These are phyloP conservation scores for Coemansia sp. DNA, from an alignment of 192 early-diverging fungal genomes.

Conservation along the genomic window DNA sequence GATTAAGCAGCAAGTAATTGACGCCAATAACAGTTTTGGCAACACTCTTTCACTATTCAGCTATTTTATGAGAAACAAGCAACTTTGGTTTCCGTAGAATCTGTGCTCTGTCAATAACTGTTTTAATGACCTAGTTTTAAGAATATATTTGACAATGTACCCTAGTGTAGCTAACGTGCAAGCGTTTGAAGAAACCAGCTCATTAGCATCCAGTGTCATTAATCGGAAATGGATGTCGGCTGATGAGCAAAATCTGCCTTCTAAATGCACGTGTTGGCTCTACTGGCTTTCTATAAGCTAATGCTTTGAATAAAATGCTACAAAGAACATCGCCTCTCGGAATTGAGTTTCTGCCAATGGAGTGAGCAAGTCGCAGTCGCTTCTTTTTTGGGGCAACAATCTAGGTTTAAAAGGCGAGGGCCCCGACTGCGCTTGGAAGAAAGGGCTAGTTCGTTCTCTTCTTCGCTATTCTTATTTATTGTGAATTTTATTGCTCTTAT, in stretches of 20 bases:
- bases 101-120: too few relatives aligned
- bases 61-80: background rate
- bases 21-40: background rate
- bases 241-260: too few relatives aligned
- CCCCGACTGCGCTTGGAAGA: background rate
- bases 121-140: too few relatives aligned
- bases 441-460: background rate
- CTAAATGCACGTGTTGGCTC: background rate
- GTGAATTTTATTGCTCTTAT: background rate
- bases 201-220: too few relatives aligned
- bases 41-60: background rate
- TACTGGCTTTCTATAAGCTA: background rate
- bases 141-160: too few relatives aligned
- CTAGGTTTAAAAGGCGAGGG: background rate
- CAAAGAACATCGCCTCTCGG: background rate
- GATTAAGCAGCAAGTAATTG: background rate
- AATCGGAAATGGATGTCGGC: too few relatives aligned
- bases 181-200: too few relatives aligned
- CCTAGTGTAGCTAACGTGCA: too few relatives aligned
- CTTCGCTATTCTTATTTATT: background rate
- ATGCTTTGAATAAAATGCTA: background rate
- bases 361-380: background rate
- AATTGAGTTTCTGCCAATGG: background rate
- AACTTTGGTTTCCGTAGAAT: too few relatives aligned
- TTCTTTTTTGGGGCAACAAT: background rate